These are phyloP conservation scores for Phytopythium kandeliae DNA, from an alignment of 352 stramenopile genomes.

Conservation along the genomic window DNA sequence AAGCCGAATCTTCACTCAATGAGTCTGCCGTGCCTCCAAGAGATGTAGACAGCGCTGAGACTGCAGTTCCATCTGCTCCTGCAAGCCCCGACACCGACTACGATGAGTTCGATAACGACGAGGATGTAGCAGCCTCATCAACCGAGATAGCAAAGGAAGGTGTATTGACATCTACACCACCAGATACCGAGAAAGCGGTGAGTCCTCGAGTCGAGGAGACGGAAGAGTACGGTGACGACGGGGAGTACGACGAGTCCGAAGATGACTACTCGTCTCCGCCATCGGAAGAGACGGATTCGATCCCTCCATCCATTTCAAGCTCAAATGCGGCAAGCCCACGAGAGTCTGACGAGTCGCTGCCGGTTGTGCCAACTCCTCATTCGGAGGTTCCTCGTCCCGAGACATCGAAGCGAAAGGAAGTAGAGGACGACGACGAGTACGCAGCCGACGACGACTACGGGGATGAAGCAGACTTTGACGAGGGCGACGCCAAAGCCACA, in stretches of 20 bases:
- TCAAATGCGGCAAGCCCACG: constrained; percentile 3
- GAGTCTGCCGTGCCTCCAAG: neutral
- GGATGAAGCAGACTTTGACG: constrained; percentile 21
- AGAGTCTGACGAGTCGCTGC: neutral
- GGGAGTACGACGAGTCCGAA: constrained; percentile 41
- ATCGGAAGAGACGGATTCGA: neutral
- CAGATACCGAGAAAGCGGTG: neutral
- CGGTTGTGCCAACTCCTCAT: neutral
- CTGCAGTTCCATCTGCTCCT: neutral
- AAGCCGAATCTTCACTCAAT: neutral
- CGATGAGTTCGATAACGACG: constrained; percentile 48
- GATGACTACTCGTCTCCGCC: constrained; percentile 16
- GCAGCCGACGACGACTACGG: constrained; percentile 17
- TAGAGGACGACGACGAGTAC: constrained; percentile 23
- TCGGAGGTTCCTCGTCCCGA: neutral
- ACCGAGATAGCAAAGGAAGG: neutral
- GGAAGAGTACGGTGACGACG: constrained; percentile 34
- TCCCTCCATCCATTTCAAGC: constrained; percentile 1
- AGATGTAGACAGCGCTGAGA: constrained; percentile 1
- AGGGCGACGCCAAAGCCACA: constrained; percentile 9
- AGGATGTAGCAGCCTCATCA: neutral
- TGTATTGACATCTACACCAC: neutral
- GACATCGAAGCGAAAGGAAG: constrained; percentile 8
- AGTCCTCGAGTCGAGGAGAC: constrained; percentile 11
- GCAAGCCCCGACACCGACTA: constrained; percentile 12